Conservation (phyloP, 2,329 filamentous ascomycete species). For the Thielaviopsis populi region DNA sequence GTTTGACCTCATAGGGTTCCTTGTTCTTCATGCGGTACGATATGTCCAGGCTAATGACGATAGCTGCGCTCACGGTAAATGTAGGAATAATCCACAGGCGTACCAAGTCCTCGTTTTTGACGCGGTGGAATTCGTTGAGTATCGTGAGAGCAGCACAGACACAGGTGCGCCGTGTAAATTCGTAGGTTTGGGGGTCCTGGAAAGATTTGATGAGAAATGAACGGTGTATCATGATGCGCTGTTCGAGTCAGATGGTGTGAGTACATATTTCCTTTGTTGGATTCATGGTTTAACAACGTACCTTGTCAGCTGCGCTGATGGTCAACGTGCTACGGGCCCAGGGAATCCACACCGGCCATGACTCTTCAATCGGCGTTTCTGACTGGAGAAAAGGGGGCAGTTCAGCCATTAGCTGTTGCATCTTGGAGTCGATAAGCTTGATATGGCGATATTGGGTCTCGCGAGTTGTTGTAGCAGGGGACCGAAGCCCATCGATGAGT, state of each 20-base stretch:
- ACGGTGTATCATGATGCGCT: constrained; percentile 17
- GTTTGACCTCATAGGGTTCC: constrained; percentile 4
- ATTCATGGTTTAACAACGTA: not conserved
- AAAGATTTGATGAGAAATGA: constrained; percentile 16
- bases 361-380: constrained; percentile 3
- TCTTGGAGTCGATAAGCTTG: constrained; percentile 10
- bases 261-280: not conserved
- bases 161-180: constrained; percentile 13
- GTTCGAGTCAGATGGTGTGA: not conserved
- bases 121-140: constrained; percentile 13
- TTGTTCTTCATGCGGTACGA: constrained; percentile 11
- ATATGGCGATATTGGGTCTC: constrained; percentile 13
- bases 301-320: constrained; percentile 16
- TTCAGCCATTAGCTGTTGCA: constrained; percentile 5
- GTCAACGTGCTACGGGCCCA: constrained; percentile 16
- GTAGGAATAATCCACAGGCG: constrained; percentile 17
- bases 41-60: constrained; percentile 15
- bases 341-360: constrained; percentile 15
- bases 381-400: constrained; percentile 9
- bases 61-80: constrained; percentile 14
- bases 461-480: constrained; percentile 6
- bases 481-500: constrained; percentile 13
- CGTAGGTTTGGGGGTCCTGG: constrained; percentile 12
- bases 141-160: constrained; percentile 13
- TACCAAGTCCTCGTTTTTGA: constrained; percentile 12